Evolutionary conservation across 305 asterid species (phyloP), one percentile per base, ranked within the genome.

Genomic region (Solanum hybrid): DNA sequence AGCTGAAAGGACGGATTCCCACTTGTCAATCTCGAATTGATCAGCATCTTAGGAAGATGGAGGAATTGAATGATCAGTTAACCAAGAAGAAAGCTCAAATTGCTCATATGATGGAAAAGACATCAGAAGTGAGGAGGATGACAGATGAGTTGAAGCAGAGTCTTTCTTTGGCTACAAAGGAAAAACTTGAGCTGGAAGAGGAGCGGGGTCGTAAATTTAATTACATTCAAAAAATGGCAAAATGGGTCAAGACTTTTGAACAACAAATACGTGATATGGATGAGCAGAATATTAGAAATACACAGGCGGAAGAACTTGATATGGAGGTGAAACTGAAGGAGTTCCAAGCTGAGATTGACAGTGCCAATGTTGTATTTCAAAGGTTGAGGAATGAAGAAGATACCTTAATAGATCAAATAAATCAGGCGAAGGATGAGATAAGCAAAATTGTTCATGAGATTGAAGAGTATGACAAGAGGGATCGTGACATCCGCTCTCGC

Each of bases 301-400:
- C 99, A 22, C 99, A 97, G 97, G 99, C 95, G 31, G 31, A 29
- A 29, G 31, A 29, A 29, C 31, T 29, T 29, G 31, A 29, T 29
- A 29, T 29, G 31, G 31, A 29, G 31, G 31, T 29, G 31, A 29
- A 29, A 31, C 32, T 31, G 32, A 31, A 38, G 12, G 36, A 35
- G 36, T 35, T 35, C 36, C 36, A 35, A 35, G 36, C 36, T 35
- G 36, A 35, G 36, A 35, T 35, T 35, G 36, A 35, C 36, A 35
- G 93, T 87, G 96, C 93, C 81, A 89, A 91, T 69, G 89, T n/a
- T 88, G 82, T 86, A 85, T 79, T 86, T 91, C 93, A 89, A 89
- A 96, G 99, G 88, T 90, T 93, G 93, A 94, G 92, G 91, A 93
- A 91, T 75, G 98, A 95, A 89, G 96, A 95, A 91, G 97, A 93